Conservation (phyloP, 108 stramenopile species). For the Skeletonema tropicum region DNA sequence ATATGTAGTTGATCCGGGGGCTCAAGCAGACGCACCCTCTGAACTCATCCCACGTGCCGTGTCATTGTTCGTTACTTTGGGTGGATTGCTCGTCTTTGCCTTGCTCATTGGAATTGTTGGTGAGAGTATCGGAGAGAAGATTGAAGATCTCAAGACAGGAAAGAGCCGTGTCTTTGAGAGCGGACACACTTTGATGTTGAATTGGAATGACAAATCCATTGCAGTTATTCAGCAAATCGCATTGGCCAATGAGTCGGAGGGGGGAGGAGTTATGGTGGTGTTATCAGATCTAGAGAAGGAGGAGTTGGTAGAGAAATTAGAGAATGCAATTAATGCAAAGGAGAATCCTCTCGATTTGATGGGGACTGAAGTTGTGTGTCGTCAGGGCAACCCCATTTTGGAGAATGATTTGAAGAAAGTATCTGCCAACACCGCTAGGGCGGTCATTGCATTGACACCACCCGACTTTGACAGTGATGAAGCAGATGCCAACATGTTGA, state of each 20-base stretch:
- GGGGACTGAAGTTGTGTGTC: conserved; percentile 32
- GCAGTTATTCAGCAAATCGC: conserved; percentile 36
- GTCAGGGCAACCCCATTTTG: conserved; percentile 37
- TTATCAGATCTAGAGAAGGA: conserved; percentile 25
- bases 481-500: conserved; percentile 31
- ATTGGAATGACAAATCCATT: conserved; percentile 37
- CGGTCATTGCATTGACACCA: conserved; percentile 27
- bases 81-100: conserved; percentile 47
- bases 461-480: conserved; percentile 33
- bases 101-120: conserved; percentile 45
- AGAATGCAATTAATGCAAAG: conserved; percentile 10
- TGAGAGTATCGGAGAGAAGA: conserved; percentile 22
- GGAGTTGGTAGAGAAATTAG: conserved; percentile 19
- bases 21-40: conserved; percentile 22
- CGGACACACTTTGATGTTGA: conserved; percentile 36
- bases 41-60: conserved; percentile 21
- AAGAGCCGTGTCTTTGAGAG: conserved; percentile 29
- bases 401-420: conserved; percentile 35
- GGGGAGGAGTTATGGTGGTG: conserved; percentile 35
- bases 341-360: conserved; percentile 7
- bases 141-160: conserved; percentile 45
- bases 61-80: conserved; percentile 31
- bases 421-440: conserved; percentile 25
- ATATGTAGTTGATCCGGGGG: conserved; percentile 37
- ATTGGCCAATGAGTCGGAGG: conserved; percentile 43